Evolutionary conservation across 306 rosid genomes (phyloP), one percentile per base, ranked within the genome.

Genomic region (Dryas octopetala): DNA sequence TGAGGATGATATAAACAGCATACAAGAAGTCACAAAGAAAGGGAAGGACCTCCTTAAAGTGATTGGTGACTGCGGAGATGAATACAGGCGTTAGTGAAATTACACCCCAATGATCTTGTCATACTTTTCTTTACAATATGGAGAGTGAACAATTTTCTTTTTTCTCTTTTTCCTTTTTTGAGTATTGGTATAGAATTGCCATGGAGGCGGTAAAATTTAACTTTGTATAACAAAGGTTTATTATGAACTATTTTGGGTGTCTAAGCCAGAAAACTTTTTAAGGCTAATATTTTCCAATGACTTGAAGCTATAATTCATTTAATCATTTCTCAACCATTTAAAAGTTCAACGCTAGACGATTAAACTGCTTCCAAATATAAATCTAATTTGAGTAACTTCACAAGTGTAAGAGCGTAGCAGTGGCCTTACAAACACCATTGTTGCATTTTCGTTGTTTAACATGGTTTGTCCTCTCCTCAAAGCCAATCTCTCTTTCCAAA

Each of bases 31-130:
- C 73, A 76, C 88, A 7, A 81, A 58, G 41, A 87, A 87, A 77
- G 97, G 98, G 75, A 90, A 89, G 79, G 81, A 95, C 90, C 91
- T 91, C 70, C 96, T 95, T 53, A 78, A 72, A 79, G 88, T 91
- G 69, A 95, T 95, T 68, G 98, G 98, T 59, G 98, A 95, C 68
- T 89, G 98, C 43, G 98, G 98, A 82, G 98, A 91, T 78, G 98
- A 94, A 81, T 91, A 95, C 79, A 86, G 98, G 83, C 95, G 98
- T 50, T 81, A 76, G 53, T 94, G 81, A 88, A 40, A 78, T 63
- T 32, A 2, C 6, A 41, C 47, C 7, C 5, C 16, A 13, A 28
- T 45, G 11, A 28, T 5, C n/a, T 17, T 4, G 47, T 38, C 9
- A 23, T 68, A 68, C 83, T 60, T 52, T 44, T n/a, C 32, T 0